Evolutionary conservation across 768 basidiomycete species (phyloP).

Genomic region (Podaxis sp.): DNA sequence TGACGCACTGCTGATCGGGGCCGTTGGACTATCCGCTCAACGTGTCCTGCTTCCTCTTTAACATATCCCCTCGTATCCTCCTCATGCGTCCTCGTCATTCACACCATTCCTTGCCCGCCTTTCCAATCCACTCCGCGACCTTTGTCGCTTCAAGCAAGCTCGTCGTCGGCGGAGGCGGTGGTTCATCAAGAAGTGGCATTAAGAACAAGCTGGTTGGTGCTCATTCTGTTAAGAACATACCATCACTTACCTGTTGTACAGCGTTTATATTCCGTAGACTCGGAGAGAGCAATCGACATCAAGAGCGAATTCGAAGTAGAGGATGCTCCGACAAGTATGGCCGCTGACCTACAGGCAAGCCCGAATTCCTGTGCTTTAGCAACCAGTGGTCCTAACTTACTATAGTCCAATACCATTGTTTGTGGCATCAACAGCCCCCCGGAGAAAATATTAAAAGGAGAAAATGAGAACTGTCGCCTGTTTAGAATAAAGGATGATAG

Average conservation of each 20-base stretch:
- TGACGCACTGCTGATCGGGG: constrained; percentile 5
- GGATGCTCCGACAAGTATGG: constrained; percentile 97
- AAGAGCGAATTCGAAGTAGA: constrained; percentile 75
- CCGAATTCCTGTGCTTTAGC: not conserved
- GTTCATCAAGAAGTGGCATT: constrained; percentile 81
- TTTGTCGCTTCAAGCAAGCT: constrained; percentile 72
- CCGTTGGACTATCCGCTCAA: constrained; percentile 9
- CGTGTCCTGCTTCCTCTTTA: not conserved
- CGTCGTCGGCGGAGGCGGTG: constrained; percentile 87
- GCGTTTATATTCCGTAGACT: constrained; percentile 64
- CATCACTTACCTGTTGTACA: constrained; percentile 22
- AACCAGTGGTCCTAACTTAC: not conserved
- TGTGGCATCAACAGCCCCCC: constrained; percentile 86
- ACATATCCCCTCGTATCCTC: not conserved
- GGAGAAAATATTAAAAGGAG: constrained; percentile 54
- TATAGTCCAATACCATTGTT: constrained; percentile 49
- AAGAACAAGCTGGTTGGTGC: constrained; percentile 86
- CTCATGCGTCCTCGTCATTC: constrained; percentile 80
- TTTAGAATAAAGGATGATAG: constrained; percentile 55
- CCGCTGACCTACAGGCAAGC: constrained; percentile 55
- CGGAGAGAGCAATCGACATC: constrained; percentile 48
- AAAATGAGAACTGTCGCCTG: constrained; percentile 84
- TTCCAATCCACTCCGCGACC: constrained; percentile 85
- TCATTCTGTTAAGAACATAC: not conserved
- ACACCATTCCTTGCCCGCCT: constrained; percentile 68